phyloP scores from a whole-genome alignment of 441 rosid genomes.

The Dalechampia spathulata region DNA sequence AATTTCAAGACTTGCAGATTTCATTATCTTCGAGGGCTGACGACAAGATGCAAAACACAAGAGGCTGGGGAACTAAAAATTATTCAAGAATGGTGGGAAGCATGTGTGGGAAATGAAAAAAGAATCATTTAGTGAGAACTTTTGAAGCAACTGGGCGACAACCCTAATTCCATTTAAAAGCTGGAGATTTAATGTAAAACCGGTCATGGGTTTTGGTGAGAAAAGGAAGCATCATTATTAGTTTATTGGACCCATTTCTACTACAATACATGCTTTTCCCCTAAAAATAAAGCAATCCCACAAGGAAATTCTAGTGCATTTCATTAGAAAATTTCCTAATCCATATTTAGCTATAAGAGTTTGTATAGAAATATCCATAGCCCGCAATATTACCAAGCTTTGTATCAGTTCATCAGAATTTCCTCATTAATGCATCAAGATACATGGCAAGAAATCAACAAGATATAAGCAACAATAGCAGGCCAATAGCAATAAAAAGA shows the following conservation, averaged over 20 bases:
- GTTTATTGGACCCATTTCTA: conserved; percentile 16
- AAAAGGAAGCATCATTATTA: conserved; percentile 24
- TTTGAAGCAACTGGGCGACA: conserved; percentile 28
- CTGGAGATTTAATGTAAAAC: conserved; percentile 4
- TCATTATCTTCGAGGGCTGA: too few relatives aligned
- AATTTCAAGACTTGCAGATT: too few relatives aligned
- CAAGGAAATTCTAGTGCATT: too few relatives aligned
- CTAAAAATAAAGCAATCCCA: not conserved
- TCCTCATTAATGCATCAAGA: too few relatives aligned
- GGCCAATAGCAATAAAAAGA: not conserved
- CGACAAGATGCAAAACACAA: too few relatives aligned
- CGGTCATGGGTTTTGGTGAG: conserved; percentile 7
- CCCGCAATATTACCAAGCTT: conserved; percentile 3
- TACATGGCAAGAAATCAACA: too few relatives aligned
- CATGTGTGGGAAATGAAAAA: conserved; percentile 19
- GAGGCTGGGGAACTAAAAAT: not conserved
- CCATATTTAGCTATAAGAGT: too few relatives aligned
- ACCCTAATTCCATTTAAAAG: conserved; percentile 19
- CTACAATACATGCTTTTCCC: not conserved
- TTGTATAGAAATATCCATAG: not conserved
- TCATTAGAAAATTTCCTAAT: too few relatives aligned
- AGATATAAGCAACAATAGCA: not conserved
- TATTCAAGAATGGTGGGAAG: conserved; percentile 13
- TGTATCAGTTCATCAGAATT: not conserved
- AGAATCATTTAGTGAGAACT: conserved; percentile 24